Percentiles rank a stretch among this genome's conserved stretches.
phyloP scores from a whole-genome alignment of 2,329 filamentous ascomycete species.

The Teratosphaeriaceae sp. region DNA sequence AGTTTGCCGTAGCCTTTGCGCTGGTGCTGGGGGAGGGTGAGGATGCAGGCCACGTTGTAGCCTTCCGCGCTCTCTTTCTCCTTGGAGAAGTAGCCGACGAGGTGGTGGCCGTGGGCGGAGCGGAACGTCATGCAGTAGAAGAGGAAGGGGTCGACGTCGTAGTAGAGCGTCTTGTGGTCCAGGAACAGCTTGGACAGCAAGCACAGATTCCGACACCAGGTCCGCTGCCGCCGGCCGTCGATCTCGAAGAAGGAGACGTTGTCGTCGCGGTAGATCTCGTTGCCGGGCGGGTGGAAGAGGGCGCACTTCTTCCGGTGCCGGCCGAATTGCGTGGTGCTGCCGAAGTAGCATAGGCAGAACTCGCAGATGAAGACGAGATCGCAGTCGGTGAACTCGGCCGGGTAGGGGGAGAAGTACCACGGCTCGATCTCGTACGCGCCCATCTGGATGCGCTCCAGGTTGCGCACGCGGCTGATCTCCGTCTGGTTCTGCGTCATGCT shows the following conservation, averaged over 20 bases:
- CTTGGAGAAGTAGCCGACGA: constrained; percentile 99
- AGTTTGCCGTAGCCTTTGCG: constrained; percentile 88
- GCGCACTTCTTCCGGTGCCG: constrained; percentile 87
- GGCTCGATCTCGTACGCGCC: constrained; percentile 87
- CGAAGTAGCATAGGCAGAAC: constrained; percentile 90
- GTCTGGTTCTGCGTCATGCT: constrained; percentile 99
- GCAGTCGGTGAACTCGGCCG: constrained; percentile 76
- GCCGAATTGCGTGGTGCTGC: constrained; percentile 70
- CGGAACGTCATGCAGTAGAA: constrained; percentile 97
- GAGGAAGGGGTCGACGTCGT: constrained; percentile 97
- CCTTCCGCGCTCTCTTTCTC: constrained; percentile 96
- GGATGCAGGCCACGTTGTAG: constrained; percentile 97
- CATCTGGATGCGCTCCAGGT: constrained; percentile 91
- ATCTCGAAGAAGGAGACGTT: constrained; percentile 96
- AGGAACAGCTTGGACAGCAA: constrained; percentile 93
- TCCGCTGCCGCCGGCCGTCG: constrained; percentile 85
- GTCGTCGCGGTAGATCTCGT: constrained; percentile 95
- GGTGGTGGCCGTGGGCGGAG: constrained; percentile 82
- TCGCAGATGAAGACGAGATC: constrained; percentile 96
- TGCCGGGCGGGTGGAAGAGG: constrained; percentile 86
- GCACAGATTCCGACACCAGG: constrained; percentile 95
- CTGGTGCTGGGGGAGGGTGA: constrained; percentile 94
- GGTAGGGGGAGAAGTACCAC: constrained; percentile 99
- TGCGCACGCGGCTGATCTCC: constrained; percentile 91
- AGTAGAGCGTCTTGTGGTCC: constrained; percentile 97